Evolutionary conservation across 2,329 filamentous ascomycete species (phyloP), one percentile per base, ranked within the genome.

Genomic region (Alternaria infectoria): DNA sequence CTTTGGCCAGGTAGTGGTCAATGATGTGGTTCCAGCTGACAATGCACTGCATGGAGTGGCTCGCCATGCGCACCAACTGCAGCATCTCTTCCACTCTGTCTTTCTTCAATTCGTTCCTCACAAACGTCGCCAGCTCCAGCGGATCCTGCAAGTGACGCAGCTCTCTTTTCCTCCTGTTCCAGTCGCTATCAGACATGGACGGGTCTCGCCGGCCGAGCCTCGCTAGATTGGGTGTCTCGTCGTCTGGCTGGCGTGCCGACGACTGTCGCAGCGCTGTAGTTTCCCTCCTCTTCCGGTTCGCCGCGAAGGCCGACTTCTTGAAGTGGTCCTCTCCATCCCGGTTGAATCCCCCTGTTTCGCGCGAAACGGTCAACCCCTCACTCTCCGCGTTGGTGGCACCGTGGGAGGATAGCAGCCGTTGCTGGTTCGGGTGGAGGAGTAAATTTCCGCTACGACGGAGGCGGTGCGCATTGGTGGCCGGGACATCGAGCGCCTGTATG

Each of bases 21-120:
- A 99, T 90, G 47, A 97, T 80, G 74, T 92, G 88, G 79, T 98
- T 98, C 94, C 95, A 99, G 62, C 91, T 89, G 61, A 96, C 93
- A 5, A 87, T 83, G 67, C 91, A 89, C 61, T 89, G 82, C 67
- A 87, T 84, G 1, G 84, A 79, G 68, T 86, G 88, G 77, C 89
- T 93, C n/a, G 91, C 90, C 69, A 86, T 83, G 61, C 91, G 88
- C 40, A 91, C 87, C 62, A 97, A 78, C 19, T 87, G 82, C 45
- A 90, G 79, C 25, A 93, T 93, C 73, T 93, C 89, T 3, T 89
- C 87, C 40, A 86, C 86, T 30, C 89, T 83, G 45, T 86, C 86
- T 62, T 86, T 84, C 6, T 77, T 77, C 51, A 98, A 82, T 17
- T 88, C 83, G 54, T 83, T 82, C 57, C 83, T 83, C 45, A 97